Evolutionary conservation across 1,139 yeast species (phyloP), one percentile per base, ranked within the genome.

Genomic region (Pichia sorboxylosa): DNA sequence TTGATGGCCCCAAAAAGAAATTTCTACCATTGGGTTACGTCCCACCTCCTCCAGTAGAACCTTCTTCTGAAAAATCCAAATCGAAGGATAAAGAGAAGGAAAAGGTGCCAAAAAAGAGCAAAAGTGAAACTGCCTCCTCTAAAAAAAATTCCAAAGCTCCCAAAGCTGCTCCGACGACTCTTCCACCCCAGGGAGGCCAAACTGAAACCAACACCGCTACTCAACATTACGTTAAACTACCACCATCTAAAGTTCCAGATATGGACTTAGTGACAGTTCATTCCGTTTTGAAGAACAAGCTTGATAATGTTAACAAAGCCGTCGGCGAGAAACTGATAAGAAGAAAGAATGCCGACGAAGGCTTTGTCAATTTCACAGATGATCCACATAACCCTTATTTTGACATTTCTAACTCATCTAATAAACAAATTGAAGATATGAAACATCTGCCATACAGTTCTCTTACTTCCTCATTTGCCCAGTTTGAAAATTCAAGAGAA

Each of bases 241-340:
- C 95, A 9, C 80, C 92, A 19, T 80, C 94, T 3, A 83, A 85
- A 58, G 81, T 87, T 45, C 96, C 97, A 10, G 96, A 87, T 56
- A 69, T 87, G 69, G 94, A 84, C 34, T 64, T 87, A 44, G 76
- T 81, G 24, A 82, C 94, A 5, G 87, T 87, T 17, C 83, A 83
- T 32, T 68, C 73, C 33, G 76, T 84, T 17, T 60, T 82, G 38
- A 65, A 70, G 35, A 92, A 78, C 41, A 84, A 85, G 58, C 80
- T 84, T 43, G 75, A 69, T 35, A 79, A 85, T 13, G 78, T 87
- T 42, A 75, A 75, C 43, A 69, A 76, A 35, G 92, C 84, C 10
- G 94, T 90, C 31, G 70, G 76, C 44, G 94, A 83, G 45, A 82
- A 83, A 53, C 64, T 90, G 53, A 73, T 75, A 32, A 75, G 77